Conservation (phyloP, 345 rosid species). For the Abelmoschus esculentus region DNA sequence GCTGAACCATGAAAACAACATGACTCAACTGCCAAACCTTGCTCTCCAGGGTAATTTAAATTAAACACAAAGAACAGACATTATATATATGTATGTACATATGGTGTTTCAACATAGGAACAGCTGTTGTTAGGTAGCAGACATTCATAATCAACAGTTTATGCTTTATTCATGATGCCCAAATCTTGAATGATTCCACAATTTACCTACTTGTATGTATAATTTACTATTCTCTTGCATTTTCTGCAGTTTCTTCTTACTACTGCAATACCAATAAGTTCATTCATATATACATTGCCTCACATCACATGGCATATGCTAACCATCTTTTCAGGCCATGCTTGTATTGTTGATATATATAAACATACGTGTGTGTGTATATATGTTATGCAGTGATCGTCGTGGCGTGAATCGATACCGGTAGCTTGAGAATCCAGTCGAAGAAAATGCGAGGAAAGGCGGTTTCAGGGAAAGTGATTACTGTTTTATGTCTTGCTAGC, state of each 20-base stretch:
- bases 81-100: background rate
- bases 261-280: too few species aligned
- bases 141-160: background rate
- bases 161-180: background rate
- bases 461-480: slow-evolving; percentile 52
- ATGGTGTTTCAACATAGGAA: background rate
- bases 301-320: too few species aligned
- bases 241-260: too few species aligned
- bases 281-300: too few species aligned
- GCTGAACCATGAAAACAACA: slow-evolving; percentile 40
- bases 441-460: slow-evolving; percentile 63
- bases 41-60: background rate
- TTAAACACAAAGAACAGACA: background rate
- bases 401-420: background rate
- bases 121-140: slow-evolving; percentile 3
- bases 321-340: too few species aligned
- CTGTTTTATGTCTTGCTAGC: slow-evolving; percentile 53
- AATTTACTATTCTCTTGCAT: too few species aligned
- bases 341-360: too few species aligned
- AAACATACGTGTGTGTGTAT: too few species aligned
- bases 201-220: too few species aligned
- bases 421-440: slow-evolving; percentile 16
- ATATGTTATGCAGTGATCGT: background rate
- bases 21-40: slow-evolving; percentile 33
- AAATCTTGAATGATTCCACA: background rate